Evolutionary conservation across 768 basidiomycete species (phyloP), one percentile per base, ranked within the genome.

Genomic region (Agaricus subrufescens): DNA sequence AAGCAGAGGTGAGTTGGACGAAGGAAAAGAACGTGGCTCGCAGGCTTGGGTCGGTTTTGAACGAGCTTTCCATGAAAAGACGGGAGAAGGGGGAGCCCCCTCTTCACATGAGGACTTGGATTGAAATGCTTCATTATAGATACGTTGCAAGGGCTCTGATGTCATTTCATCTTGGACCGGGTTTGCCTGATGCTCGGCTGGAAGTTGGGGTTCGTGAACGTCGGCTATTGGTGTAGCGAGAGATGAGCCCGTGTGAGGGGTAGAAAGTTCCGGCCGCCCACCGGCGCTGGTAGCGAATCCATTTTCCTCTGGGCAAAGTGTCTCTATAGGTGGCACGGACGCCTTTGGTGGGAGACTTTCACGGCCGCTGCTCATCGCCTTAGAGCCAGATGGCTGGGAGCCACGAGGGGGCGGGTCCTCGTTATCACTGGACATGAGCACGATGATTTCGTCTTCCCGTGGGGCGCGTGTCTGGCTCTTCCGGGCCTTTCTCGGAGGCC

Each of bases 361-460:
- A 19, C 7, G 34, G 34, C 5, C 30, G 29, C 26, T 29, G 11
- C 31, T n/a, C 19, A 23, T 19, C 26, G 30, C 40, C 15, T 43
- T 23, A 7, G 30, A 52, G 14, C 25, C 9, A 39, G 39, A 27
- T 19, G 54, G 27, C n/a, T 45, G 15, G 34, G 15, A 9, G 29
- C 6, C 3, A 11, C 38, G 53, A 26, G 29, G 47, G 29, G 37
- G 19, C 43, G 31, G 48, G 19, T 34, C 58, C 15, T 65, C 63
- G 31, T 64, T 60, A 40, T 64, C 63, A 30, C 60, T 62, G 7
- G 60, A 54, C 31, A 60, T 19, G 30, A 63, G 60, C 7, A 60
- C 56, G 19, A 64, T 53, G 25, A 52, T 39, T 23, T 59, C 58
- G n/a, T 52, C 54, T 25, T 54, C 44, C 7, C 26, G 38, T 23